phyloP scores from a whole-genome alignment of 352 stramenopile species.

The Thalassiosira hispida region DNA sequence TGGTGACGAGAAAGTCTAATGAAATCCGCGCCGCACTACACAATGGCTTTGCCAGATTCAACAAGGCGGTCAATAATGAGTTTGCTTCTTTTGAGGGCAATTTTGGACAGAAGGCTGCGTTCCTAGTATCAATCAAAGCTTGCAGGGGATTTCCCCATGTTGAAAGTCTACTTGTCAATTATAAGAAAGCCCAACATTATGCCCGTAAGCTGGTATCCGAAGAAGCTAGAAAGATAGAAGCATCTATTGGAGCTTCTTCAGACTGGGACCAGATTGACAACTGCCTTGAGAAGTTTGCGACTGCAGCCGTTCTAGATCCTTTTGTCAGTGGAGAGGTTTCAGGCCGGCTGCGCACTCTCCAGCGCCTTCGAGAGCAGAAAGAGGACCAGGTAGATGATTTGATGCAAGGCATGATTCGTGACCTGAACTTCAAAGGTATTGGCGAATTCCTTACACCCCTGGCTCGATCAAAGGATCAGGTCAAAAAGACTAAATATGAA shows the following conservation, averaged over 20 bases:
- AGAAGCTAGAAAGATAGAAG: constrained; percentile 39
- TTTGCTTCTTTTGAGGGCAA: constrained; percentile 14
- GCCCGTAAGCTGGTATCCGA: constrained; percentile 32
- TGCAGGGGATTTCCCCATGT: constrained; percentile 7
- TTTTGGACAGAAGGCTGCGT: constrained; percentile 21
- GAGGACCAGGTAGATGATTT: constrained; percentile 48
- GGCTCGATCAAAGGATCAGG: constrained; percentile 51
- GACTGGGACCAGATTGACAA: constrained; percentile 57
- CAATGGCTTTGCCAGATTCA: constrained; percentile 18
- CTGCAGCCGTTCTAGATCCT: constrained; percentile 38
- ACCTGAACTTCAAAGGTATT: constrained; percentile 54
- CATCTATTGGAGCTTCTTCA: constrained; percentile 41
- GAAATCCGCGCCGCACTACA: constrained; percentile 5
- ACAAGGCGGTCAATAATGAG: constrained; percentile 6
- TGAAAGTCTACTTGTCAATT: constrained; percentile 17
- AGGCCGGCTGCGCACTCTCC: constrained; percentile 32
- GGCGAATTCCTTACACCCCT: constrained; percentile 49
- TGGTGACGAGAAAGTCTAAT: constrained; percentile 2
- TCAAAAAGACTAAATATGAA: constrained; percentile 53
- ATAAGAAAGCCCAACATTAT: constrained; percentile 15
- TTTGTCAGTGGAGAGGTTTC: constrained; percentile 43
- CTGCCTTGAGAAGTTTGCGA: constrained; percentile 34
- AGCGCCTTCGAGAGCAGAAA: constrained; percentile 54
- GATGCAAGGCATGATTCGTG: constrained; percentile 45
- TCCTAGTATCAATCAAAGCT: constrained; percentile 17